phyloP scores from a whole-genome alignment of 768 basidiomycete species.

The Rhodosporidiobolus odoratus region DNA sequence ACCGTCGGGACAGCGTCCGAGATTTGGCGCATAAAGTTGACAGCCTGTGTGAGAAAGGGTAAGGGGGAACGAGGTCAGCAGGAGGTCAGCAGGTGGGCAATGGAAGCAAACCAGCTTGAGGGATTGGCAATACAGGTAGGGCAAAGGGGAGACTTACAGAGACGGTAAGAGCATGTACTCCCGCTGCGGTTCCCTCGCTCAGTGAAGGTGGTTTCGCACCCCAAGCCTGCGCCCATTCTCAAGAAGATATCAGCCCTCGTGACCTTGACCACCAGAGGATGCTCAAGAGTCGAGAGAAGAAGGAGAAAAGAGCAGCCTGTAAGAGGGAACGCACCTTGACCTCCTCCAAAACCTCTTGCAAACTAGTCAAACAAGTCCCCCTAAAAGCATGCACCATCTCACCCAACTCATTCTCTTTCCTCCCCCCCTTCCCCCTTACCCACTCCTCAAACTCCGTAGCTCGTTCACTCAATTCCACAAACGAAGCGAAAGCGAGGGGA shows the following conservation, averaged over 20 bases:
- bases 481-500: slow-evolving; percentile 39
- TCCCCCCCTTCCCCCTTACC: slow-evolving; percentile 28
- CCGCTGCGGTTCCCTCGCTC: slow-evolving; percentile 21
- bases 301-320: rapidly evolving
- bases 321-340: slow-evolving; percentile 38
- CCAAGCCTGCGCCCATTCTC: slow-evolving; percentile 4
- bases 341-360: slow-evolving; percentile 42
- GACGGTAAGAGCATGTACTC: slow-evolving; percentile 26
- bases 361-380: slow-evolving; percentile 38
- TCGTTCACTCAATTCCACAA: slow-evolving; percentile 33
- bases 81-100: too few relatives aligned
- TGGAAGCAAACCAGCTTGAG: too few relatives aligned
- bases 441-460: slow-evolving; percentile 38
- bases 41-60: slow-evolving; percentile 21
- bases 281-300: too few relatives aligned
- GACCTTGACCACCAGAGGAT: not conserved
- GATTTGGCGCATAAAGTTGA: slow-evolving; percentile 41
- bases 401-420: slow-evolving; percentile 42
- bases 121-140: not conserved
- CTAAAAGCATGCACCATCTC: slow-evolving; percentile 39
- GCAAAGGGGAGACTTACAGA: slow-evolving; percentile 23
- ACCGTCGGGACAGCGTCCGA: slow-evolving; percentile 36
- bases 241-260: not conserved
- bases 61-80: too few relatives aligned
- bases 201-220: slow-evolving; percentile 26